Evolutionary conservation across 1,284 basidiomycete genomes (phyloP), one percentile per base, ranked within the genome.

Genomic region (Apiotrichum montevideense): DNA sequence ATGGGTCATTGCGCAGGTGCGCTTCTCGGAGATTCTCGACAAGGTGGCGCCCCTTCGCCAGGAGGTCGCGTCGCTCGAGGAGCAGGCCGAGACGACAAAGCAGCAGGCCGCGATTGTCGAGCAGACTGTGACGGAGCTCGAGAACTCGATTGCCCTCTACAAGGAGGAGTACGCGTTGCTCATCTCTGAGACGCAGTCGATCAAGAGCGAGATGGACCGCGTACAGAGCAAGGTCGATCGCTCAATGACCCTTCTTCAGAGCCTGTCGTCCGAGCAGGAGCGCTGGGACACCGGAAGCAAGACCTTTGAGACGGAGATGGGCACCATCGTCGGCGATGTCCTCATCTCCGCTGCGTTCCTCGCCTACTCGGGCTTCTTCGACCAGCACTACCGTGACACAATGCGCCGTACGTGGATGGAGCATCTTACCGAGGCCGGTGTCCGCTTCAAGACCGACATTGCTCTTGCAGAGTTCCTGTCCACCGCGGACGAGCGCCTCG

Each of bases 261-360:
- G 92, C 76, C 80, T 99, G 66, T 96, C 92, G 2, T 98, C 95
- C 0, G 96, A 99, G 77, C 85, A 91, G 74, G 82, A 84, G 49
- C 86, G 96, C 62, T 99, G 96, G 96, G 93, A 98, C 74, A 80
- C 84, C 10, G 92, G 93, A 42, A 98, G 95, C 75, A 86, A 87
- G 55, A 95, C 93, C 0, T 99, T 99, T 73, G 96, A 98, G 70
- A 86, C 86, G 2, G 95, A 98, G 76, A 98, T 98, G 93, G 90
- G 91, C 72, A 99, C 97, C 41, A 95, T 99, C 65, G 90, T 95
- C 35, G 96, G 96, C 45, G 96, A 99, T 73, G 93, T 97, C 37
- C 80, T 99, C 40, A 82, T 98, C 39, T 98, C 95, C 34, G 89
- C 96, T 0, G 96, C 92, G 0, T 98, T 98, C 84, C 79, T 98